These are phyloP conservation scores for Rhizopogon vinicolor DNA, from an alignment of 768 basidiomycete species.

Conservation along the genomic window DNA sequence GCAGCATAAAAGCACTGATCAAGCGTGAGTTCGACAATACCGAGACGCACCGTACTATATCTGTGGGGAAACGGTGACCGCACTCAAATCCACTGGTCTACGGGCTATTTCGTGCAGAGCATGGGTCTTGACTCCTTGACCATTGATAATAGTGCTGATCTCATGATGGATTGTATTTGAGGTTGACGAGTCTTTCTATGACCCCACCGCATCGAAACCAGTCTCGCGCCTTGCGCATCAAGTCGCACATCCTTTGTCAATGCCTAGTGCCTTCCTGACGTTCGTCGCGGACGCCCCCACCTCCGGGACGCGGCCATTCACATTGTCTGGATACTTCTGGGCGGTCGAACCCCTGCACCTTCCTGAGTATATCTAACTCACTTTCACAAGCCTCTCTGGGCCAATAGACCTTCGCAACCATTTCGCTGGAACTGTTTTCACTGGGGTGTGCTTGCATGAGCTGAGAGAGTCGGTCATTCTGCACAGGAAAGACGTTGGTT, in stretches of 20 bases:
- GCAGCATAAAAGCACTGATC: too few species aligned
- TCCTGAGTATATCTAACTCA: not conserved
- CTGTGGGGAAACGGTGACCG: conserved; percentile 10
- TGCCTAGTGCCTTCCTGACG: not conserved
- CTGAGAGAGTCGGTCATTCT: not conserved
- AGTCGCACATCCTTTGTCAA: not conserved
- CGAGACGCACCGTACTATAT: conserved; percentile 31
- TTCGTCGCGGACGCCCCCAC: not conserved
- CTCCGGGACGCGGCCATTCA: not conserved
- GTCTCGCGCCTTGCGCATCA: conserved; percentile 80
- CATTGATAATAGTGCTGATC: conserved; percentile 66
- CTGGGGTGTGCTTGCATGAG: not conserved
- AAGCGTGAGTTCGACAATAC: conserved; percentile 70
- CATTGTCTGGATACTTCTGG: not conserved
- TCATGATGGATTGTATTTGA: conserved; percentile 97
- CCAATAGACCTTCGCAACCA: not conserved
- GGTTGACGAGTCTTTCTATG: conserved; percentile 93
- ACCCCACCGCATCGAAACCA: conserved; percentile 79
- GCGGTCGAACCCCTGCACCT: not conserved
- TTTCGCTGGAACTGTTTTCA: not conserved
- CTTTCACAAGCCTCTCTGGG: not conserved
- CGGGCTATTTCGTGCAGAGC: conserved; percentile 84
- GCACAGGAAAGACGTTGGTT: not conserved
- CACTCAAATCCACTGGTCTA: conserved; percentile 56
- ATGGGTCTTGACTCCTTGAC: conserved; percentile 75